Evolutionary conservation across 768 basidiomycete species (phyloP).

Genomic region (Fomitopsis pulvina): DNA sequence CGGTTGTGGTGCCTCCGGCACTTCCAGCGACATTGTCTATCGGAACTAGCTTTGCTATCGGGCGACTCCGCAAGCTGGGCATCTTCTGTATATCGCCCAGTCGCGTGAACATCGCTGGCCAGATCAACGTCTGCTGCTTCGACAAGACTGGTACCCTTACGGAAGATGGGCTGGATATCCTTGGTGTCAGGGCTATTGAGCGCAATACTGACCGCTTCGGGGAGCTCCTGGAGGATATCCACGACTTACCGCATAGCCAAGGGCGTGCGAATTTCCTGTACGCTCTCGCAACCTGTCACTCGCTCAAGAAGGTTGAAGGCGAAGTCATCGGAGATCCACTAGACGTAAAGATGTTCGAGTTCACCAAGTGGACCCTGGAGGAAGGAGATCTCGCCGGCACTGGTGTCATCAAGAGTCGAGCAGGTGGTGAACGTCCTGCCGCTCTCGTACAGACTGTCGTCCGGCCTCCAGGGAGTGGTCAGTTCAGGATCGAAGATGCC

Average conservation of each 20-base stretch:
- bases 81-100: constrained; percentile 97
- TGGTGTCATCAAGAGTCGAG: constrained; percentile 58
- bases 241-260: constrained; percentile 68
- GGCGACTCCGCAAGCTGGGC: constrained; percentile 75
- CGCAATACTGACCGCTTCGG: constrained; percentile 75
- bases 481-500: constrained; percentile 91
- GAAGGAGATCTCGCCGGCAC: constrained; percentile 76
- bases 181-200: constrained; percentile 86
- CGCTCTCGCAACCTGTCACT: constrained; percentile 94
- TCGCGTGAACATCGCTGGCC: constrained; percentile 91
- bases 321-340: constrained; percentile 92
- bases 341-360: constrained; percentile 97
- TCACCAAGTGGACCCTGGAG: constrained; percentile 93
- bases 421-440: constrained; percentile 62
- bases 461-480: constrained; percentile 87
- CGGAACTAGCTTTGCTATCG: constrained; percentile 92
- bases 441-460: constrained; percentile 96
- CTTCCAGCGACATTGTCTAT: constrained; percentile 96
- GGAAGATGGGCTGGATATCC: constrained; percentile 95
- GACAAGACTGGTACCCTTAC: constrained; percentile 99
- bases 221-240: constrained; percentile 80
- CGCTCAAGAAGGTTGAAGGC: constrained; percentile 83
- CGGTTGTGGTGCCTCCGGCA: constrained; percentile 95
- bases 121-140: constrained; percentile 96
- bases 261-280: constrained; percentile 85